Conservation (phyloP, 768 basidiomycete species). For the Strobilomyces confusus region DNA sequence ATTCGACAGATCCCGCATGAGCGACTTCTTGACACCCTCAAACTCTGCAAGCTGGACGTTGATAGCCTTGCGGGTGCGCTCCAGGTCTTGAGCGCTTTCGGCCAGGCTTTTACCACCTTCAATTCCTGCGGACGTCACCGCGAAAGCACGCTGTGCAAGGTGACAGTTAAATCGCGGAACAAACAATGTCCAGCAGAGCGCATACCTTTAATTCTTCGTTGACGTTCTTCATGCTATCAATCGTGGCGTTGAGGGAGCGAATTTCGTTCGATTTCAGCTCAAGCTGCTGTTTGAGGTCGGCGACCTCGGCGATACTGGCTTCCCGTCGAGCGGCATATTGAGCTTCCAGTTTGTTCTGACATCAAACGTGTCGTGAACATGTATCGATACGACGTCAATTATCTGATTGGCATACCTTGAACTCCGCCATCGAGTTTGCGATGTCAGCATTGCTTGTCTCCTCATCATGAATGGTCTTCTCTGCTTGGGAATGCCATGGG, state of each 20-base stretch:
- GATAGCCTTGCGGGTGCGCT: conserved; percentile 93
- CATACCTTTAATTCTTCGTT: conserved; percentile 97
- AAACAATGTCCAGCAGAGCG: conserved; percentile 6
- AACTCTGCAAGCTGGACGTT: conserved; percentile 98
- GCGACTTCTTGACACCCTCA: conserved; percentile 96
- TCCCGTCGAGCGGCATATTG: conserved; percentile 94
- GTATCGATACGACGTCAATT: not conserved
- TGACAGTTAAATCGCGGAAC: not conserved
- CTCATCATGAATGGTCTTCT: conserved; percentile 90
- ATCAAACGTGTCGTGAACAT: conserved; percentile 2
- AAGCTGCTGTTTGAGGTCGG: conserved; percentile 85
- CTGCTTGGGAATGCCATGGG: conserved; percentile 41
- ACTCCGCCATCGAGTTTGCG: conserved; percentile 80
- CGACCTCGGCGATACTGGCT: conserved; percentile 77
- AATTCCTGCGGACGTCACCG: conserved; percentile 94
- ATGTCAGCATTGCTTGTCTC: conserved; percentile 81
- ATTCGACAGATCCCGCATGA: conserved; percentile 98
- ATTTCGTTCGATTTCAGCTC: conserved; percentile 83
- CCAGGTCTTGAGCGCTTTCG: conserved; percentile 95
- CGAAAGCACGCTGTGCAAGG: conserved; percentile 78
- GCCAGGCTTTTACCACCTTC: conserved; percentile 96
- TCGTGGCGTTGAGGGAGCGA: conserved; percentile 74
- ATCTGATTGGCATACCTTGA: conserved; percentile 58
- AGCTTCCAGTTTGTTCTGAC: conserved; percentile 86
- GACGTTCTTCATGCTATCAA: conserved; percentile 91